phyloP scores from a whole-genome alignment of 805 yeast species.

The Candida insectorum region DNA sequence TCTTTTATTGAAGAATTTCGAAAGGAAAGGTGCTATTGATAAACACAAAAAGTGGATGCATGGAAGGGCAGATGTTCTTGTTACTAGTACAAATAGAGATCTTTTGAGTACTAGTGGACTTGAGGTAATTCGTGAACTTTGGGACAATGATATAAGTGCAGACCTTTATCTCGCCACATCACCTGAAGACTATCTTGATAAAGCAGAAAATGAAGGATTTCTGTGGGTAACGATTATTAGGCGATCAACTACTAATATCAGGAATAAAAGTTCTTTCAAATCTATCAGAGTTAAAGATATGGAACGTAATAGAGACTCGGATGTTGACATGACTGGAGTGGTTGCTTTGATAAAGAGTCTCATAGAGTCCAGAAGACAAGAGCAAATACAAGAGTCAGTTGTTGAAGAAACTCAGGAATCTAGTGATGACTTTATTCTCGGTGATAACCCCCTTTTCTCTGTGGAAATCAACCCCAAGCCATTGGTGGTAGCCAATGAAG shows the following conservation, averaged over 20 bases:
- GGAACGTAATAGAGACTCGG: constrained; percentile 59
- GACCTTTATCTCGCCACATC: constrained; percentile 46
- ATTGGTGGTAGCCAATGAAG: constrained; percentile 70
- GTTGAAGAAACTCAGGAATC: constrained; percentile 5
- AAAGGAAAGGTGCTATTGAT: constrained; percentile 8
- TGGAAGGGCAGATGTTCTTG: constrained; percentile 74
- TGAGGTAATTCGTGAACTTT: constrained; percentile 58
- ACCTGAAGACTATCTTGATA: constrained; percentile 60
- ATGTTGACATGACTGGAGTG: constrained; percentile 69
- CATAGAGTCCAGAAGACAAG: constrained; percentile 1
- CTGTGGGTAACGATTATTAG: constrained; percentile 76
- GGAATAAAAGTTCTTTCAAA: constrained; percentile 45
- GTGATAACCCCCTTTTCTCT: constrained; percentile 27
- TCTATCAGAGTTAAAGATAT: constrained; percentile 73
- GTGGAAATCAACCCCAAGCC: constrained; percentile 50
- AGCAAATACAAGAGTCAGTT: constrained; percentile 6
- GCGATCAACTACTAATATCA: constrained; percentile 30
- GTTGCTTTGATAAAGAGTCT: constrained; percentile 29
- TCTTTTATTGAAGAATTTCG: constrained; percentile 29
- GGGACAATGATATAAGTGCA: constrained; percentile 78
- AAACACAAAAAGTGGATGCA: constrained; percentile 23
- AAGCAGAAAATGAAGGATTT: constrained; percentile 67
- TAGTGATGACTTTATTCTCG: constrained; percentile 13
- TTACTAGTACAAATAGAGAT: constrained; percentile 62
- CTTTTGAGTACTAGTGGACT: constrained; percentile 59